Conservation (phyloP, 2,329 filamentous ascomycete genomes). For the Fusarium verticillioides region DNA sequence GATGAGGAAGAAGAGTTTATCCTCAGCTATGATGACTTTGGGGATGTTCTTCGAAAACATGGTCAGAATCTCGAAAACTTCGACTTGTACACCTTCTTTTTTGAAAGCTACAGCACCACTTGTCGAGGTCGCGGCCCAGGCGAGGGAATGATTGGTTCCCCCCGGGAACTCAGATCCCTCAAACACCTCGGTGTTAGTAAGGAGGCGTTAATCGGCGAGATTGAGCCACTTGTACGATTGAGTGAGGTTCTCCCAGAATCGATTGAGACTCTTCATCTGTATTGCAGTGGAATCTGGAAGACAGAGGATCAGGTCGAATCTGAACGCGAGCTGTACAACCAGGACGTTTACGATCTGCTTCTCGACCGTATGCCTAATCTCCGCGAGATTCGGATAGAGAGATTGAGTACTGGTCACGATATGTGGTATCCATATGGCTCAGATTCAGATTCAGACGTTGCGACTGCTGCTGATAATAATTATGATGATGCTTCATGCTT, state of each 20-base stretch:
- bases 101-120: not conserved
- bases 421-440: not conserved
- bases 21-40: not conserved
- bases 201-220: not conserved
- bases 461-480: no score
- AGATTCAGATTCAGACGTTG: not conserved
- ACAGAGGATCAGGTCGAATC: fast-evolving
- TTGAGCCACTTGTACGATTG: not conserved
- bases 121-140: fast-evolving
- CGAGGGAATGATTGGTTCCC: not conserved
- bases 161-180: not conserved
- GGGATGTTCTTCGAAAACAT: not conserved
- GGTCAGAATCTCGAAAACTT: not conserved
- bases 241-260: not conserved
- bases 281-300: not conserved
- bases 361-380: not conserved
- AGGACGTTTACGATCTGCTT: not conserved
- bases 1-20: fast-evolving
- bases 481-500: not conserved
- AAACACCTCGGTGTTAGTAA: not conserved
- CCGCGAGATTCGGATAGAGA: constrained; percentile 9
- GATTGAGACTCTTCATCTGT: constrained; percentile 7
- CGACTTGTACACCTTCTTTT: not conserved
- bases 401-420: no score
- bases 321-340: not conserved